Conservation (phyloP, 805 yeast species). For the Torulaspora microellipsoides region DNA sequence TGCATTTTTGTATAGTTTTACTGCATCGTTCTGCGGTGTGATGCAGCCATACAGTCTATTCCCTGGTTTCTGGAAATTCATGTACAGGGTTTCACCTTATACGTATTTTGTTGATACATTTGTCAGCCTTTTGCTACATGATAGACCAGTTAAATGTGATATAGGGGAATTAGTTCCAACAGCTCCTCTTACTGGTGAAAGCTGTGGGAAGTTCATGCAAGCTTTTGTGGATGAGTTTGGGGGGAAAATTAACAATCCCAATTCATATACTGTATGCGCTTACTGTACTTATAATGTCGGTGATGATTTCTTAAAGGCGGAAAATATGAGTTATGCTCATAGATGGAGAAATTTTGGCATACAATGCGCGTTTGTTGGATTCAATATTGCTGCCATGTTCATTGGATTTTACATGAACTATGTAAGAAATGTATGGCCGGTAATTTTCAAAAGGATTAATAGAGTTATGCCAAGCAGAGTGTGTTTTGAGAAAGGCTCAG, state of each 20-base stretch:
- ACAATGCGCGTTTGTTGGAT: constrained; percentile 46
- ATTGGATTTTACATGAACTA: constrained; percentile 23
- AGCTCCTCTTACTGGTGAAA: constrained; percentile 51
- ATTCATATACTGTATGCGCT: constrained; percentile 39
- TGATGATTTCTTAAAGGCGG: constrained; percentile 37
- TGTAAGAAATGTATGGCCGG: constrained; percentile 13
- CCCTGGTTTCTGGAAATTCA: constrained; percentile 74
- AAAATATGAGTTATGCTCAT: constrained; percentile 40
- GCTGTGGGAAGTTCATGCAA: constrained; percentile 54
- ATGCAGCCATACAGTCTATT: constrained; percentile 38
- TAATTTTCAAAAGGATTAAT: neutral
- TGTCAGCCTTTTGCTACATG: constrained; percentile 46
- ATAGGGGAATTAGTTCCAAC: constrained; percentile 45
- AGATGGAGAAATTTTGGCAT: constrained; percentile 63
- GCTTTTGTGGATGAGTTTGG: constrained; percentile 39
- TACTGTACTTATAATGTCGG: constrained; percentile 40
- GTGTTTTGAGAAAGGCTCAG: neutral
- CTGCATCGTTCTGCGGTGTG: constrained; percentile 38
- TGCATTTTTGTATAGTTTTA: constrained; percentile 38
- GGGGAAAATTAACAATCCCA: constrained; percentile 54
- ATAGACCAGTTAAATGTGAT: constrained; percentile 47
- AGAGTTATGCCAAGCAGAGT: neutral
- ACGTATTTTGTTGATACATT: constrained; percentile 55
- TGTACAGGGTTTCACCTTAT: constrained; percentile 63
- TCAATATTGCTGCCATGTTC: constrained; percentile 41